Base-by-base conservation (phyloP, 2,329 filamentous ascomycete species). In the Neopestalotiopsis clavispora region DNA sequence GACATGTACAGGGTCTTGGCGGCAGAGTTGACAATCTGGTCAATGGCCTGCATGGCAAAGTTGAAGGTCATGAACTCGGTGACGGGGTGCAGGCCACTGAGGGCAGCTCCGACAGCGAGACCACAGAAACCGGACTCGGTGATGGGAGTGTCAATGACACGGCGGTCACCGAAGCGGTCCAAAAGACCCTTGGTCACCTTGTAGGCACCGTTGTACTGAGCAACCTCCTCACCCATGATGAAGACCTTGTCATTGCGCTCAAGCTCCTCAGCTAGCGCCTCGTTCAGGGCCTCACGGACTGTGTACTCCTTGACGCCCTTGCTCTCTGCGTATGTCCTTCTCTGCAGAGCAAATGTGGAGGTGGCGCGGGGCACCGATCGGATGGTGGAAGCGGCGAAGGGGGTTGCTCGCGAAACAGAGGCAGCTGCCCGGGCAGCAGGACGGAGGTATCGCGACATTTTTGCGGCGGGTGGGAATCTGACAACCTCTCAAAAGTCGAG, bases 11-110 rank as follows among this genome's bases (percentile, higher is more conserved):
- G 95, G 69, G 96, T 99, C 89, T 99, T 99, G 80, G 94, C 96
- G 76, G 89, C 96, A 64, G 95, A 98, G 91, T 99, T 99, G 90
- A 99, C 95, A 81, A 99, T 94, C 83, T 99, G 96, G 83, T 99
- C 96, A 83, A 99, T 99, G 81, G 96, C 94, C 87, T 99, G 96
- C 96, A 99, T 99, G 83, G 96, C 95, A 81, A 98, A 98, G 90
- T 99, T 99, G 91, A 97, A 98, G 79, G 96, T 99, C 96, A 99
- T 99, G 89, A 99, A 99, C 87, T 99, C 96, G 89, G 93, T 96
- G 76, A 99, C 89, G 71, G 96, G 96, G 85, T 97, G 92, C 76
- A 99, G 89, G 74, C 96, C 96, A 80, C 94, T 95, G 77, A 99
- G 90, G 71, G 96, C 96, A 80, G 96, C 94, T 84, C 96, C 96